A percentile compares a stretch with the other conserved stretches of the same genome.
phyloP scores from a whole-genome alignment of 2,329 filamentous ascomycete species.

The Arthrocladium fulminans region DNA sequence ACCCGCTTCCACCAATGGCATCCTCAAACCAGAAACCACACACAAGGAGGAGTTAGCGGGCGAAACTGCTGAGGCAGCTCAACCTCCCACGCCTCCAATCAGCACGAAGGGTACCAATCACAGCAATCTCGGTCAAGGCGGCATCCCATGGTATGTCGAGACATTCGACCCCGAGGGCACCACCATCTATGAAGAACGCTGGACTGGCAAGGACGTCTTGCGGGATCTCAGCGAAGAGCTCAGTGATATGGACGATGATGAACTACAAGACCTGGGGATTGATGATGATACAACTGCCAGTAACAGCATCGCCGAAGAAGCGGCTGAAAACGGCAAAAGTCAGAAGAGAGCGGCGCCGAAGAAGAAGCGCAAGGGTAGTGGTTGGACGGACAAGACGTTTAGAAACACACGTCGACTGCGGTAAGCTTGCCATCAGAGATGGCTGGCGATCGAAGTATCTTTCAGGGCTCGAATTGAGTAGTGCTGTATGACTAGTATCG shows the following conservation, averaged over 20 bases:
- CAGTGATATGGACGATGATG: slow-evolving; percentile 86
- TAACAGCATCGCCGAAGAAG: slow-evolving; percentile 12
- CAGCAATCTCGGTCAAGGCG: slow-evolving; percentile 57
- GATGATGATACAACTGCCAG: slow-evolving; percentile 36
- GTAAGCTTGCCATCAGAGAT: neutral
- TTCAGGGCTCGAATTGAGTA: neutral
- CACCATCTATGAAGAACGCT: slow-evolving; percentile 66
- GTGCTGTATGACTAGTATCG: neutral
- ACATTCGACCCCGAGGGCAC: slow-evolving; percentile 72
- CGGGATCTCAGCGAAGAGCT: slow-evolving; percentile 73
- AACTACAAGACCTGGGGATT: slow-evolving; percentile 59
- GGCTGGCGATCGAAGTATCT: neutral
- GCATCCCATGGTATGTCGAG: slow-evolving; percentile 80
- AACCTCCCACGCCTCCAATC: slow-evolving; percentile 33
- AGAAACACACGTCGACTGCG: neutral
- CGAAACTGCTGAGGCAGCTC: slow-evolving; percentile 13
- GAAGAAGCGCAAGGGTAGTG: slow-evolving; percentile 8
- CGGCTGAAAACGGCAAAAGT: slow-evolving; percentile 16
- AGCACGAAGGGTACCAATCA: slow-evolving; percentile 35
- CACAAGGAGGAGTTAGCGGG: neutral
- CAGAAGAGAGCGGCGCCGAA: slow-evolving; percentile 22
- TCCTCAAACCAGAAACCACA: slow-evolving; percentile 22
- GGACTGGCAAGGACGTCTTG: slow-evolving; percentile 62
- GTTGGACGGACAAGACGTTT: slow-evolving; percentile 5
- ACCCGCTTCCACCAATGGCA: slow-evolving; percentile 24